Evolutionary conservation across 139 green algal genomes (phyloP), one percentile per base, ranked within the genome.

Genomic region (Chlorella sp.): DNA sequence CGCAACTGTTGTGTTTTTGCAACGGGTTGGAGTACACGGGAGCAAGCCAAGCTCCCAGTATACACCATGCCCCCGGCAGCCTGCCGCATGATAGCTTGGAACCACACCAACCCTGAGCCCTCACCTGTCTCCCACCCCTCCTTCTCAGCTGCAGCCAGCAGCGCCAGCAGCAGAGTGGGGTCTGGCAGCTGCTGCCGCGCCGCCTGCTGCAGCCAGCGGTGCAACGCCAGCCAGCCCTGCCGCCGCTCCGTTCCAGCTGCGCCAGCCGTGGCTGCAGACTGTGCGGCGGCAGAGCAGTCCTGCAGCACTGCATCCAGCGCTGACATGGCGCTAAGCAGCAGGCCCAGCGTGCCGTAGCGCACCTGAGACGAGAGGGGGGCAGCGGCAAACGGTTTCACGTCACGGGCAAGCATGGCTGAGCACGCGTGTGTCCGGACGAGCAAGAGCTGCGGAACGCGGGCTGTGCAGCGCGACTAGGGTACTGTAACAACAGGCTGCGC

Each of bases 241-340:
- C 5, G 62, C 63, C 56, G 75, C n/a, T 75, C 63, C 62, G 36
- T 73, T 23, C 36, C 25, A 16, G 76, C 55, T 15, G 26, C 26
- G 3, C 18, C 70, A 38, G 21, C 28, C 34, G 23, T 12, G 39
- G 76, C 76, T 38, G 21, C 74, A 17, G 38, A 17, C 3, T 21
- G n/a, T 4, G 32, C 23, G 41, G 84, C 74, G 7, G 78, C 70
- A 2, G 69, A 18, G 26, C 84, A 41, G 34, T 80, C 83, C 11
- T 51, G 4, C n/a, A 95, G 47, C 21, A 85, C 36, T 9, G 67
- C 60, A 41, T 85, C 63, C 57, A 94, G 51, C 0, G 79, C 81
- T 26, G 63, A 56, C 17, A 91, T 21, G 34, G 78, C 38, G 34
- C 70, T 62, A 39, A 56, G 51, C 30, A 95, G 86, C 21, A 91